phyloP scores from a whole-genome alignment of 495 filamentous ascomycete species.

The Daldinia bambusicola region DNA sequence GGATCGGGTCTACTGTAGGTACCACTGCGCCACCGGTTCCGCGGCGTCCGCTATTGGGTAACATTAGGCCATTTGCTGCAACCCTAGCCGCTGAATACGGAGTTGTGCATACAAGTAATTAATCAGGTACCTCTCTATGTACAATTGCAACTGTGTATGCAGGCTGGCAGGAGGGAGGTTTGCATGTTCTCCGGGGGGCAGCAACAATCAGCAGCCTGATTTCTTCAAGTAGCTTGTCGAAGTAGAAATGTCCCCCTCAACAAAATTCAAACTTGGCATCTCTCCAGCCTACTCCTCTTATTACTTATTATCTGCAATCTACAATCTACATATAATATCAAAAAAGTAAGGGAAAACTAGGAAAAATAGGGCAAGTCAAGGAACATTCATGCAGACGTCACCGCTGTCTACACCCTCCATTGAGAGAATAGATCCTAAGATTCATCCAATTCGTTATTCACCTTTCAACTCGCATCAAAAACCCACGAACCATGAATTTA shows the following conservation, averaged over 20 bases:
- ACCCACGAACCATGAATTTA: slow-evolving; percentile 35
- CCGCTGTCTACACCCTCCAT: slow-evolving; percentile 14
- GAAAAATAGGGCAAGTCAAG: not conserved
- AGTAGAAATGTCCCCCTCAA: slow-evolving; percentile 5
- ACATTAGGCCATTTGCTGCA: slow-evolving; percentile 4
- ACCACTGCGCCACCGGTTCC: slow-evolving; percentile 24
- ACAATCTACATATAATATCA: not conserved
- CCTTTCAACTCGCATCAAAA: slow-evolving; percentile 5
- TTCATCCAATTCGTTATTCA: slow-evolving; percentile 28
- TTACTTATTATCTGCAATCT: not conserved
- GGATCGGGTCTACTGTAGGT: slow-evolving; percentile 11
- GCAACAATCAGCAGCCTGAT: not conserved
- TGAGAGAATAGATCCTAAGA: not conserved
- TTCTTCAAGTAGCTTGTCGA: not conserved
- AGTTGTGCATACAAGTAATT: not conserved
- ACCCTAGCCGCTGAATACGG: slow-evolving; percentile 1
- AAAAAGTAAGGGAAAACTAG: slow-evolving; percentile 19
- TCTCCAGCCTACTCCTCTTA: not conserved
- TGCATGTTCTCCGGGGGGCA: slow-evolving; percentile 1
- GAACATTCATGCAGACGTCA: slow-evolving; percentile 26
- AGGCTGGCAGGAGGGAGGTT: not conserved
- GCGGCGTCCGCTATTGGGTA: slow-evolving; percentile 29
- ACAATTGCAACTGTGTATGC: no score
- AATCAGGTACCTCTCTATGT: not conserved
- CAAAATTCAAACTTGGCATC: not conserved